phyloP scores from a whole-genome alignment of 768 basidiomycete genomes.

The Leucosporidium yakuticum region DNA sequence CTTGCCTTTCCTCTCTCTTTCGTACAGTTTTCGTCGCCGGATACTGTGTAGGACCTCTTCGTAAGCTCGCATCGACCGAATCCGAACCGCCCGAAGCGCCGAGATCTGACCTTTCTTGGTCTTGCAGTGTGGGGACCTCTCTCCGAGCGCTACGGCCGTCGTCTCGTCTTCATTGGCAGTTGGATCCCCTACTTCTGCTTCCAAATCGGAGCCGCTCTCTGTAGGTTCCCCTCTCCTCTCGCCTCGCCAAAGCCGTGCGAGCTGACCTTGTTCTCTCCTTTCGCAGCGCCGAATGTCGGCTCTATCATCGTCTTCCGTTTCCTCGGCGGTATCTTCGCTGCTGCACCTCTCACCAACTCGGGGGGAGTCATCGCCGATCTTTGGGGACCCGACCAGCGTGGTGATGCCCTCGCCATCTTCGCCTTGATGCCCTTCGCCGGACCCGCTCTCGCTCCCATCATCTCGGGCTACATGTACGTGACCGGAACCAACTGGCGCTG shows the following conservation, averaged over 20 bases:
- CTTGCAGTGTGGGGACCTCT: conserved; percentile 29
- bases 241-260: background rate
- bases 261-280: conserved; percentile 42
- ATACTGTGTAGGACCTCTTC: conserved; percentile 29
- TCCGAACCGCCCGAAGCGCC: conserved; percentile 9
- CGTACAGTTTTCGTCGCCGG: no score
- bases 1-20: no score
- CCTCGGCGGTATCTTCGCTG: conserved; percentile 35
- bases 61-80: no score
- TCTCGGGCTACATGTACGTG: conserved; percentile 32
- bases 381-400: conserved; percentile 35
- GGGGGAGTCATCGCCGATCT: conserved; percentile 36
- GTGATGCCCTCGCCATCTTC: conserved; percentile 37
- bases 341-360: conserved; percentile 30
- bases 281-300: conserved; percentile 37
- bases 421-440: conserved; percentile 26
- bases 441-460: conserved; percentile 36
- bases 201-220: conserved; percentile 35
- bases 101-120: background rate
- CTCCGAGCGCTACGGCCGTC: conserved; percentile 33
- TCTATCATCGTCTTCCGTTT: conserved; percentile 34
- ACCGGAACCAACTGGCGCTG: conserved; percentile 18
- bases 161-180: conserved; percentile 27
- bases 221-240: background rate
- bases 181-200: conserved; percentile 34